Evolutionary conservation across 805 yeast genomes (phyloP).

Genomic region (Wickerhamiella qilinensis): DNA sequence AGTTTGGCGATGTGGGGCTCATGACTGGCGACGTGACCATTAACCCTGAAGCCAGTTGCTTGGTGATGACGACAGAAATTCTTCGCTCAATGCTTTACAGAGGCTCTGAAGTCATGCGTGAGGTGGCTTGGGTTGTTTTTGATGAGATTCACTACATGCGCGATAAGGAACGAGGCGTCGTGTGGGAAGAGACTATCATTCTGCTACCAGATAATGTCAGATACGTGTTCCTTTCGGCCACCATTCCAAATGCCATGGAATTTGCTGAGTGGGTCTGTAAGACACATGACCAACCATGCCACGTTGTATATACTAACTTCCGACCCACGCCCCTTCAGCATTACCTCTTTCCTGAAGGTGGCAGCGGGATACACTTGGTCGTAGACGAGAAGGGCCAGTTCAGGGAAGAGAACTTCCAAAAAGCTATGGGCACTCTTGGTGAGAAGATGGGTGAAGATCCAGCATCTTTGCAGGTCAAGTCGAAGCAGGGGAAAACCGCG

Average conservation of each 20-base stretch:
- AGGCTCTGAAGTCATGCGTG: conserved; percentile 96
- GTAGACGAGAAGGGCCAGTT: conserved; percentile 95
- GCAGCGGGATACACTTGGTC: conserved; percentile 93
- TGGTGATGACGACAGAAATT: conserved; percentile 98
- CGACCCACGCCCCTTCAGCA: conserved; percentile 98
- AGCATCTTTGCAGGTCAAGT: conserved; percentile 38
- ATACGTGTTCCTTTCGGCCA: conserved; percentile 85
- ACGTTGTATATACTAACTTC: conserved; percentile 95
- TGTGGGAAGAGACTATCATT: conserved; percentile 98
- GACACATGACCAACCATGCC: conserved; percentile 92
- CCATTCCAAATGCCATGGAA: conserved; percentile 96
- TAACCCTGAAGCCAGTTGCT: conserved; percentile 94
- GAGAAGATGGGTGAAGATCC: conserved; percentile 78
- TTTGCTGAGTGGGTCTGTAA: conserved; percentile 98
- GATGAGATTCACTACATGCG: conserved; percentile 99
- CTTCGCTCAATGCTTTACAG: conserved; percentile 89
- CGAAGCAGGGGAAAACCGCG: conserved; percentile 63
- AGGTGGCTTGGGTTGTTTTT: conserved; percentile 96
- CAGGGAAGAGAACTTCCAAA: conserved; percentile 95
- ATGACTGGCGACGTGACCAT: conserved; percentile 99
- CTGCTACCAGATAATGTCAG: conserved; percentile 91
- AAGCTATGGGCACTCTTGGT: conserved; percentile 89
- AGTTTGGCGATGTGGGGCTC: conserved; percentile 91
- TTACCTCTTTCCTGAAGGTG: conserved; percentile 94
- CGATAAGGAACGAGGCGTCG: conserved; percentile 96